Conservation (phyloP, 2,329 filamentous ascomycete species). For the Xylariomycetidae sp. region DNA sequence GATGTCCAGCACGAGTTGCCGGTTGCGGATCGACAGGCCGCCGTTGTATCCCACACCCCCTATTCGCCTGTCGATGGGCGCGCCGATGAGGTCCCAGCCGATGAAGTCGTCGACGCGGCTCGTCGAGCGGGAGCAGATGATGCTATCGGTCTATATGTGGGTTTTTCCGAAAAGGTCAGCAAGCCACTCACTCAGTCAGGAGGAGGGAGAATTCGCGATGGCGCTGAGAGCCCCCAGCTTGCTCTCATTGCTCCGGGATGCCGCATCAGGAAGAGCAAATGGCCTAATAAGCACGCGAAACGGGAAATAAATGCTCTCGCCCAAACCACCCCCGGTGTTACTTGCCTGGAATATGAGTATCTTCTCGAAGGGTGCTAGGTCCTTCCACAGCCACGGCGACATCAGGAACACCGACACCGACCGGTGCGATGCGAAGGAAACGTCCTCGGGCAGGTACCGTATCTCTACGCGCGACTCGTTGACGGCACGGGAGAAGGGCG, state of each 20-base stretch:
- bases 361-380: conserved; percentile 27
- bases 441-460: conserved; percentile 27
- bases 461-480: conserved; percentile 30
- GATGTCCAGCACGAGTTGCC: conserved; percentile 19
- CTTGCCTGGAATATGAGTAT: conserved; percentile 35
- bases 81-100: conserved; percentile 30
- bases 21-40: conserved; percentile 28
- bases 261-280: too few species aligned
- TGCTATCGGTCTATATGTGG: too few species aligned
- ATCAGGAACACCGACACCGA: conserved; percentile 33
- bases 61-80: conserved; percentile 19
- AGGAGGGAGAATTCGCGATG: too few species aligned
- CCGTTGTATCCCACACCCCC: conserved; percentile 25
- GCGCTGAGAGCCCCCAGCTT: too few species aligned
- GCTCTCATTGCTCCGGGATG: too few species aligned
- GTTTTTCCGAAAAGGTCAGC: too few species aligned
- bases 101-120: conserved; percentile 30
- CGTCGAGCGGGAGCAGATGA: conserved; percentile 29
- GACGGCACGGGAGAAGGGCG: conserved; percentile 33
- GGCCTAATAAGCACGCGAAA: too few species aligned
- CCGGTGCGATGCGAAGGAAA: conserved; percentile 27
- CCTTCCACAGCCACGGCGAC: conserved; percentile 32
- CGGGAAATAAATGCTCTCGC: too few species aligned
- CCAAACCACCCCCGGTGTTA: too few species aligned
- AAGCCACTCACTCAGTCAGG: too few species aligned